These are phyloP conservation scores for Lunularia cruciata DNA, from an alignment of 225 moss, liverwort and hornwort species.

Conservation along the genomic window DNA sequence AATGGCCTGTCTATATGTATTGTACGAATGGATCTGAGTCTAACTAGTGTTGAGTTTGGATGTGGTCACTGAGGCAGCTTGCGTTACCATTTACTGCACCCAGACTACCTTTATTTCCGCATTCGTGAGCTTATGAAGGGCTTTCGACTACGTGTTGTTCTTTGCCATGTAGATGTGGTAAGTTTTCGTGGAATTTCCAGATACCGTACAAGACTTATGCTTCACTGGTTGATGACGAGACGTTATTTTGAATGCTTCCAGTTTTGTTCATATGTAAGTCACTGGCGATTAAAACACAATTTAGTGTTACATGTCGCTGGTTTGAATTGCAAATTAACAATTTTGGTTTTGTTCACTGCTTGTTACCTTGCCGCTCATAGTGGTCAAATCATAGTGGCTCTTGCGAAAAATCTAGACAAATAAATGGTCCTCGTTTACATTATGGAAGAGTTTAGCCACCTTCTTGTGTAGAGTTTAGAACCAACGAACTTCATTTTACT, in stretches of 20 bases:
- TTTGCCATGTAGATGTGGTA: conserved; percentile 98
- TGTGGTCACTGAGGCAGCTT: conserved; percentile 52
- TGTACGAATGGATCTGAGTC: background rate
- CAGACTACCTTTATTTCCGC: conserved; percentile 93
- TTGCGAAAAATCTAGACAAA: too few relatives aligned
- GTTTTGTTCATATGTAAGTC: too few relatives aligned
- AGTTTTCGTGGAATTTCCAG: conserved; percentile 33
- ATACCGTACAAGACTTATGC: conserved; percentile 3
- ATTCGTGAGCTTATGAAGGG: conserved; percentile 98
- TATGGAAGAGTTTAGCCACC: too few relatives aligned
- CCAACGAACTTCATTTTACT: too few relatives aligned
- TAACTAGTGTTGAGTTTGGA: conserved; percentile 10
- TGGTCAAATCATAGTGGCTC: too few relatives aligned
- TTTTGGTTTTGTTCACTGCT: too few relatives aligned
- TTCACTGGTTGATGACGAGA: conserved; percentile 6
- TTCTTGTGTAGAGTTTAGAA: too few relatives aligned
- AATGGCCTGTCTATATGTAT: background rate
- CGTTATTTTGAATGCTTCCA: background rate
- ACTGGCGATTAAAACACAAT: too few relatives aligned
- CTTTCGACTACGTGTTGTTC: conserved; percentile 80
- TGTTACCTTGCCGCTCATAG: too few relatives aligned
- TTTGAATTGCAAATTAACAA: too few relatives aligned
- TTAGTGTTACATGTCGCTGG: too few relatives aligned
- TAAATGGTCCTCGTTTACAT: too few relatives aligned
- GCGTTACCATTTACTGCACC: conserved; percentile 96